Base-by-base conservation (phyloP, 306 rosid species). In the Benincasa hispida region DNA sequence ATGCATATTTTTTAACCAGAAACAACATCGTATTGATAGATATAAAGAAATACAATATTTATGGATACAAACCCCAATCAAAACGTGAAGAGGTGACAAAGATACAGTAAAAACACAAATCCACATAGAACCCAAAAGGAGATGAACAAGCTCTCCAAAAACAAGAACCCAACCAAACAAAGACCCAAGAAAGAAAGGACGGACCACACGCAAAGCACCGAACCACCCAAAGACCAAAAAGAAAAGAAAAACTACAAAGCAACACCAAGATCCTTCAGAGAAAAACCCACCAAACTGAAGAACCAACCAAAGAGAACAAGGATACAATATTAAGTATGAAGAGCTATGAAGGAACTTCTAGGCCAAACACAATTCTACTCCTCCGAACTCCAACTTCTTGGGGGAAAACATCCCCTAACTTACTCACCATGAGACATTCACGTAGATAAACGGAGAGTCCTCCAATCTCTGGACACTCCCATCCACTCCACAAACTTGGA, bases 401-500 rank as follows among this genome's bases (percentile, higher is more conserved):
- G n/a, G n/a, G n/a, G n/a, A n/a, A n/a, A n/a, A n/a, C n/a, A 6
- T 37, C 14, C 48, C n/a, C 8, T 7, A 48, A 48, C 8, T 72
- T 55, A 48, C 8, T 72, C 47, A 39, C 50, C 75, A 28, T 83
- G 82, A 79, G 55, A 79, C 86, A 12, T 81, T 87, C 82, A 94
- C 70, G 54, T 77, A 48, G 79, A 87, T 82, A 84, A 79, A 85
- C 22, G 96, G 97, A 54, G 93, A 91, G 24, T 87, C 89, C 0
- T 79, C 88, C 75, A 90, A 76, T 60, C 69, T 81, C 85, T 92
- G 96, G 81, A 22, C 48, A 15, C 87, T 89, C 50, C 98, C 99
- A 81, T 90, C 97, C 51, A 35, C 79, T 54, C 87, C 61, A 22
- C 89, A 87, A 14, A 81, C 91, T 87, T 94, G 99, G 79, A 92